A percentile compares a stretch with the other conserved stretches of the same genome.
phyloP scores from a whole-genome alignment of 2,329 filamentous ascomycete genomes.

The Lachnellula hyalina region DNA sequence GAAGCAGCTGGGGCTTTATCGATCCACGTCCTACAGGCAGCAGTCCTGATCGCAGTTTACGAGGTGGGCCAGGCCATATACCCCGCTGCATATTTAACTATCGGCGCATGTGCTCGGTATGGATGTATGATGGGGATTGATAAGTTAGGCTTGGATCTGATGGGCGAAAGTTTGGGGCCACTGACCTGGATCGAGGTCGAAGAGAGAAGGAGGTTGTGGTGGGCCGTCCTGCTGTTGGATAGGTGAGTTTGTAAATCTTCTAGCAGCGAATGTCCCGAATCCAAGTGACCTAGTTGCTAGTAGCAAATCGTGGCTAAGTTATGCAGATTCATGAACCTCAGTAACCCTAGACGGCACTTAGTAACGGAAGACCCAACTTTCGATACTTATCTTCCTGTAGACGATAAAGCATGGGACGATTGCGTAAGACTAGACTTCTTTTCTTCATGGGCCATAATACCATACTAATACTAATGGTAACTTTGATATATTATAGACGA shows the following conservation, averaged over 20 bases:
- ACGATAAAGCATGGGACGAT: background rate
- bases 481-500: background rate
- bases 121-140: background rate
- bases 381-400: background rate
- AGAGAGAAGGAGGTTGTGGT: background rate
- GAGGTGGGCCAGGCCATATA: slow-evolving; percentile 34
- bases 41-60: slow-evolving; percentile 31
- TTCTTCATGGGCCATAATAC: background rate
- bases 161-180: background rate
- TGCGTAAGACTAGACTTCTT: background rate
- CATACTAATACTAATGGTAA: background rate
- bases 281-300: no score
- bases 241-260: background rate
- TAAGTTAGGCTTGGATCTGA: background rate
- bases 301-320: background rate
- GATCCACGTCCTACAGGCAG: slow-evolving; percentile 28
- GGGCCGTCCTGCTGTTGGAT: background rate
- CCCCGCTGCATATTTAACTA: slow-evolving; percentile 30
- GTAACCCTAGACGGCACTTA: background rate
- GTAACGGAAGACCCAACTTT: background rate
- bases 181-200: background rate
- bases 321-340: background rate
- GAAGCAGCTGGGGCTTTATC: slow-evolving; percentile 27
- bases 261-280: background rate
- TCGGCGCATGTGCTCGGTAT: background rate